These are phyloP conservation scores for Heliamphora exappendiculata DNA, from an alignment of 148 eudicot genomes.

Conservation along the genomic window DNA sequence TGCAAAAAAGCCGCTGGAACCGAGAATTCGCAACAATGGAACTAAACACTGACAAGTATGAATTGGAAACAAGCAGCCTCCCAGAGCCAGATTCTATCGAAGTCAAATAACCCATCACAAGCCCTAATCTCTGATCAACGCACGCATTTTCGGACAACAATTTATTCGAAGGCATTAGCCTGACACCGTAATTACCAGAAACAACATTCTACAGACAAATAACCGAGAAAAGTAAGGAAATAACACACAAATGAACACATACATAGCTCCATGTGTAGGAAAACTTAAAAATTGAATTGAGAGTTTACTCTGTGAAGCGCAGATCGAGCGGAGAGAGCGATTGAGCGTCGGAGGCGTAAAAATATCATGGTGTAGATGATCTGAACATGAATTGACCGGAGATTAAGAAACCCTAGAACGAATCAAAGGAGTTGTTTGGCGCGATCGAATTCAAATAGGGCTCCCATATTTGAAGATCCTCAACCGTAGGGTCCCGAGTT, in stretches of 20 bases:
- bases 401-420: background rate
- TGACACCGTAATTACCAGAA: constrained; percentile 1
- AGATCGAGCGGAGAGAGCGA: constrained; percentile 9
- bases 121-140: constrained; percentile 12
- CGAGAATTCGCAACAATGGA: constrained; percentile 15
- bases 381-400: background rate
- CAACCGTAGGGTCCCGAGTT: no score
- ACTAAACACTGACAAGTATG: constrained; percentile 8
- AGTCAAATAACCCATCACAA: constrained; percentile 23
- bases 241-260: background rate
- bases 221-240: background rate
- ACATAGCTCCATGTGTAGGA: no score
- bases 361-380: background rate
- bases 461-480: no score
- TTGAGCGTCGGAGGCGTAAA: constrained; percentile 5
- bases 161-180: background rate
- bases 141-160: constrained; percentile 9
- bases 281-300: background rate
- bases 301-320: constrained; percentile 1
- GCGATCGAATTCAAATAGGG: background rate
- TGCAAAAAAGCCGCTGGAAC: constrained; percentile 31
- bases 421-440: background rate
- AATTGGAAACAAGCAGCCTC: background rate
- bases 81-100: constrained; percentile 12
- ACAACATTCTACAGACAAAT: background rate